These are phyloP conservation scores for Bathelium albidoporum DNA, from an alignment of 495 filamentous ascomycete genomes.

Conservation along the genomic window DNA sequence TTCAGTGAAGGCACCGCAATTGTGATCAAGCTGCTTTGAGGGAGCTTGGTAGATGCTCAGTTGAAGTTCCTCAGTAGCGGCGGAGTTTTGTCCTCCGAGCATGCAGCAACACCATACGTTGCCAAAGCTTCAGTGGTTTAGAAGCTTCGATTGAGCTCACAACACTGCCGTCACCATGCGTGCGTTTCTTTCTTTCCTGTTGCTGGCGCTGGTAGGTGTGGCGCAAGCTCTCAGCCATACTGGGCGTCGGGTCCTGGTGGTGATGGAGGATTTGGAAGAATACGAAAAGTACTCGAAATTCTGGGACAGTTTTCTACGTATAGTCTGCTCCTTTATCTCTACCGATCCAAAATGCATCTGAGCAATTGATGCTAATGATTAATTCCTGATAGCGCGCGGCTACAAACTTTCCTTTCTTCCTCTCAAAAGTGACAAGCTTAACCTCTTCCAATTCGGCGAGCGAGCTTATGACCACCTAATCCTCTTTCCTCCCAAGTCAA, in stretches of 20 bases:
- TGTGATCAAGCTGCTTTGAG: background rate
- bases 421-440: conserved; percentile 72
- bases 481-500: conserved; percentile 76
- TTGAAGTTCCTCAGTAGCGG: background rate
- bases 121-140: conserved; percentile 7
- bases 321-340: conserved; percentile 4
- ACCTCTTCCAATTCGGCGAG: conserved; percentile 79
- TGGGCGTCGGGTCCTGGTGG: conserved; percentile 72
- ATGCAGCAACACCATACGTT: conserved; percentile 11
- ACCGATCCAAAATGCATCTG: background rate
- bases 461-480: conserved; percentile 82
- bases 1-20: background rate
- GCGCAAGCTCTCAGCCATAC: conserved; percentile 70
- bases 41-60: background rate
- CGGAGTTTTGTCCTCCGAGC: conserved; percentile 5
- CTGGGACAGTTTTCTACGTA: conserved; percentile 72
- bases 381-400: conserved; percentile 53
- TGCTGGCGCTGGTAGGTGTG: conserved; percentile 51
- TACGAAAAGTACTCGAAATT: conserved; percentile 73
- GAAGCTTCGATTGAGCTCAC: background rate
- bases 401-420: conserved; percentile 72
- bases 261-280: conserved; percentile 72
- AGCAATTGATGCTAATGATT: background rate
- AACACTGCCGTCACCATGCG: conserved; percentile 47
- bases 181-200: conserved; percentile 59